Conservation (phyloP, 352 stramenopile genomes). For the Globisporangium okanoganense region DNA sequence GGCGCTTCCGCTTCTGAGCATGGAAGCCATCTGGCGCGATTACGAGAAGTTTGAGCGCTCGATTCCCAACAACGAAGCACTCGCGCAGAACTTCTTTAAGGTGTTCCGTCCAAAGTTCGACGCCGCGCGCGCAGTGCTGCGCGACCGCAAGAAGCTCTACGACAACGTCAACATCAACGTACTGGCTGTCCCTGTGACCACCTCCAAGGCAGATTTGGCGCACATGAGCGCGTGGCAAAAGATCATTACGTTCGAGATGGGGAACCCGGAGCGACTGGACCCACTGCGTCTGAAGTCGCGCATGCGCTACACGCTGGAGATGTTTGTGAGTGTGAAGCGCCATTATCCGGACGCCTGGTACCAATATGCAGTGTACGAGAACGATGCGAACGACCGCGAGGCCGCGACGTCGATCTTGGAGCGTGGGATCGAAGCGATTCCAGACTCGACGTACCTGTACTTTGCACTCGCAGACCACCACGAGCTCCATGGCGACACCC, state of each 20-base stretch:
- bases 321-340: slow-evolving; percentile 73
- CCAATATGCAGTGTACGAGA: slow-evolving; percentile 82
- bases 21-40: slow-evolving; percentile 83
- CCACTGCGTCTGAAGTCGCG: slow-evolving; percentile 72
- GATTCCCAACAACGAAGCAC: slow-evolving; percentile 86
- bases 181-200: slow-evolving; percentile 46
- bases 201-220: slow-evolving; percentile 26
- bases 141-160: slow-evolving; percentile 83
- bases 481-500: slow-evolving; percentile 63
- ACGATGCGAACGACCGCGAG: slow-evolving; percentile 66
- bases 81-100: slow-evolving; percentile 88
- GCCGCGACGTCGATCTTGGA: slow-evolving; percentile 65
- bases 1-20: slow-evolving; percentile 64
- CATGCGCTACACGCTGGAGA: slow-evolving; percentile 81
- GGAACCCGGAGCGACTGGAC: slow-evolving; percentile 80
- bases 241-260: slow-evolving; percentile 70
- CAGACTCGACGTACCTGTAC: slow-evolving; percentile 72
- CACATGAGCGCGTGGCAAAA: slow-evolving; percentile 80
- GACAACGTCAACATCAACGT: slow-evolving; percentile 72
- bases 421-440: slow-evolving; percentile 69
- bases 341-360: slow-evolving; percentile 84
- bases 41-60: slow-evolving; percentile 87
- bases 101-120: slow-evolving; percentile 85
- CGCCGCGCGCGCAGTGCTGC: slow-evolving; percentile 64
- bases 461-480: slow-evolving; percentile 84